Evolutionary conservation across 768 basidiomycete genomes (phyloP), one percentile per base, ranked within the genome.

Genomic region (Crepidotus variabilis): DNA sequence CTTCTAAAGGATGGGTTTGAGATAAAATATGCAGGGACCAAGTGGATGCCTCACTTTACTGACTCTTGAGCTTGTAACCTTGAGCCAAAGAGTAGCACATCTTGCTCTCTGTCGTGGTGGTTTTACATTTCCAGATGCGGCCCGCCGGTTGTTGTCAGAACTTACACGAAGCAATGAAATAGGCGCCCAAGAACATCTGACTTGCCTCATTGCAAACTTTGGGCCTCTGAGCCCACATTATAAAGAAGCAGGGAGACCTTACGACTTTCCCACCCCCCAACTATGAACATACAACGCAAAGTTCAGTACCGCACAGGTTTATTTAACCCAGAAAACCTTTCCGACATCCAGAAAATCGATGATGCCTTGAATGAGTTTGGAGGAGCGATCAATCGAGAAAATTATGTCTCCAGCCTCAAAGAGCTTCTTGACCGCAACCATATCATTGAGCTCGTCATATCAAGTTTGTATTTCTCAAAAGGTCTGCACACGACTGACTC

Each of bases 361-460:
- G 24, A 53, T 35, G 64, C 63, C 4, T 43, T 67, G 13, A 16
- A 53, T 9, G 67, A 65, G 53, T 65, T 71, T 34, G 48, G 50
- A 20, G 58, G 48, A 9, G 62, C 65, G 24, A 20, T 73, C 35
- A 69, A 57, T 28, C 52, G 57, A 23, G 36, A 51, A 3, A 72
- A 70, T 52, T 61, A 60, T 28, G 49, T 46, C 16, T 51, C 50
- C 11, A 59, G 67, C 9, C 50, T 73, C 11, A 51, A 59, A 7
- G 64, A 61, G 14, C n/a, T 73, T 16, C 34, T 69, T 2, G 54
- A 68, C 6, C 58, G 68, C 24, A 51, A 9, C 5, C 60, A 62
- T n/a, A 55, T 57, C 2, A 34, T 69, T 13, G 70, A 66, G 51
- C 61, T 71, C 9, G 50, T 69, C 43, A 28, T 71, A 10, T 69